phyloP scores from a whole-genome alignment of 2,329 filamentous ascomycete genomes.

The Venturia asperata region DNA sequence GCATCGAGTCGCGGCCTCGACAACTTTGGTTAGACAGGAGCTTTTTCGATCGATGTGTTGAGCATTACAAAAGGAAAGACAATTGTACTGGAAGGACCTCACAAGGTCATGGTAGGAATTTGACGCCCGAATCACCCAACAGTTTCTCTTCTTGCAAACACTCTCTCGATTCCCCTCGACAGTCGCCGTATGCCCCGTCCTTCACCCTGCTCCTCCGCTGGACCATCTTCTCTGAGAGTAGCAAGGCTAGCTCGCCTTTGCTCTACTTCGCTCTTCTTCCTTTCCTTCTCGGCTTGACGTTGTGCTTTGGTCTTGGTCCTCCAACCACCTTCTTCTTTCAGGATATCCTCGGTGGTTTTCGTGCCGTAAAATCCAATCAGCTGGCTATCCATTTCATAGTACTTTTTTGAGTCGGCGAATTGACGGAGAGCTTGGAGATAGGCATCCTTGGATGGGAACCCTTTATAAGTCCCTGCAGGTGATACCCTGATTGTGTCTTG shows the following conservation, averaged over 20 bases:
- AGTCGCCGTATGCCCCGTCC: neutral
- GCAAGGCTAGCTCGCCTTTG: neutral
- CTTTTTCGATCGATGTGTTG: neutral
- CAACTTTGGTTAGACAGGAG: no score
- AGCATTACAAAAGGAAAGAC: neutral
- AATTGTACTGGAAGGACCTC: neutral
- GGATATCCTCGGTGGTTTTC: neutral
- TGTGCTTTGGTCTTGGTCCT: slow-evolving; percentile 6
- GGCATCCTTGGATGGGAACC: neutral
- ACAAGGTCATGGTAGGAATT: neutral
- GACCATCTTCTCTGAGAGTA: neutral
- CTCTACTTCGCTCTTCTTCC: neutral
- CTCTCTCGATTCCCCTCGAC: neutral
- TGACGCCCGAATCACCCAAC: neutral
- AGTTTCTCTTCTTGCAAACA: neutral
- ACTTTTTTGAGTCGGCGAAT: slow-evolving; percentile 4
- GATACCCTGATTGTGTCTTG: neutral
- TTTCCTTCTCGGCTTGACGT: neutral
- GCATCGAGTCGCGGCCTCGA: no score
- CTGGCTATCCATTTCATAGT: slow-evolving; percentile 7
- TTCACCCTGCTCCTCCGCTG: neutral
- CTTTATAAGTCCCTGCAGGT: neutral
- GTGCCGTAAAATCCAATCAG: neutral
- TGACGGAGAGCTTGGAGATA: neutral
- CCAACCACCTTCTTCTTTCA: slow-evolving; percentile 3